phyloP scores from a whole-genome alignment of 1,284 basidiomycete genomes.

The Cryptococcus hybrid region DNA sequence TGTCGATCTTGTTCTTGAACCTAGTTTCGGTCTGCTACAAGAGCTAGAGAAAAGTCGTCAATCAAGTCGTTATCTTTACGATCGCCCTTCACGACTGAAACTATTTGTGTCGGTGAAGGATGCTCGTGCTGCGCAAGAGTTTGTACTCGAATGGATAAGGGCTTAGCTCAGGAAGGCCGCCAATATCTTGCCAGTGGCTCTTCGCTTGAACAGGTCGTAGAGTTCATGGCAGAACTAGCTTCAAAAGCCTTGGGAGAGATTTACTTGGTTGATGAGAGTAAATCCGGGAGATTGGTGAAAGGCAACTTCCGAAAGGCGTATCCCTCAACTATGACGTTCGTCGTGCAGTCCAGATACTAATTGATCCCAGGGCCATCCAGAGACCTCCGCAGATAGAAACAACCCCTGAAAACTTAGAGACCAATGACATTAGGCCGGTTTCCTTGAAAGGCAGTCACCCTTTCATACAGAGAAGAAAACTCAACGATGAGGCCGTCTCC shows the following conservation, averaged over 20 bases:
- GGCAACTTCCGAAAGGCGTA: slow-evolving; percentile 7
- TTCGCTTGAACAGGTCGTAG: neutral
- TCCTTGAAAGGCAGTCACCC: too few species aligned
- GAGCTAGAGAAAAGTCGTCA: slow-evolving; percentile 1
- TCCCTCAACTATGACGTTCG: slow-evolving; percentile 3
- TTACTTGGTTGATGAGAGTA: slow-evolving; percentile 12
- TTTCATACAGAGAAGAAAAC: too few species aligned
- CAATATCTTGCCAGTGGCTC: neutral
- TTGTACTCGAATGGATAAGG: neutral
- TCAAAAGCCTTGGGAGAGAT: slow-evolving; percentile 1
- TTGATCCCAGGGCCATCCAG: neutral
- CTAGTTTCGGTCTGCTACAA: slow-evolving; percentile 2
- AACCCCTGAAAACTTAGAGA: neutral
- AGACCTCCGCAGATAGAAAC: neutral
- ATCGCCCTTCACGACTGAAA: neutral
- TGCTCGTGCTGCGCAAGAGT: neutral
- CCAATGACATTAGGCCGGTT: neutral
- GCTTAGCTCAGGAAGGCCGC: neutral
- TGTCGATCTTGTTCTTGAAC: slow-evolving; percentile 9
- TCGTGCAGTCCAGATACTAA: neutral
- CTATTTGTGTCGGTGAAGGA: slow-evolving; percentile 12
- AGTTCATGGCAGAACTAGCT: neutral
- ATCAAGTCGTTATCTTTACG: slow-evolving; percentile 2
- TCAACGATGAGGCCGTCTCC: too few species aligned
- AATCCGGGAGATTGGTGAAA: slow-evolving; percentile 1